Conservation (phyloP, 257 asterid genomes). For the Solanum appendiculatum region DNA sequence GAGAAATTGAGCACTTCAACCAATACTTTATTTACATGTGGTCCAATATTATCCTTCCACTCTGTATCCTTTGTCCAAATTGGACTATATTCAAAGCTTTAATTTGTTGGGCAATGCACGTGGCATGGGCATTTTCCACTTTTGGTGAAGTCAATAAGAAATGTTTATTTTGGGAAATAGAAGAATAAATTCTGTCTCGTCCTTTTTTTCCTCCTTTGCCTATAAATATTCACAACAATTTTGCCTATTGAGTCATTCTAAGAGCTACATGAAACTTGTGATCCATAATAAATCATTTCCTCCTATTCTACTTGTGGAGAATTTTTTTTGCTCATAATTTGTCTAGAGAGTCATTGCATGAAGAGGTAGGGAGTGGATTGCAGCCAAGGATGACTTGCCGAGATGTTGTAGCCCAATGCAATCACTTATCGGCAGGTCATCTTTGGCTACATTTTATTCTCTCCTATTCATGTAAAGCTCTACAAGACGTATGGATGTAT, state of each 20-base stretch:
- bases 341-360: slow-evolving; percentile 7
- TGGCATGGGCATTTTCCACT: slow-evolving; percentile 1
- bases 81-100: background rate
- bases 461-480: slow-evolving; percentile 7
- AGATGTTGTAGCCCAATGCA: background rate
- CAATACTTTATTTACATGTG: background rate
- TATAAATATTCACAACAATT: background rate
- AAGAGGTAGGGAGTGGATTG: background rate
- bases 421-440: background rate
- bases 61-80: background rate
- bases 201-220: background rate
- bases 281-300: background rate
- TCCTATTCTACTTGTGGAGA: background rate
- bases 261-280: background rate
- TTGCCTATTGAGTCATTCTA: background rate
- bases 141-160: background rate
- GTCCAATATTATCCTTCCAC: background rate
- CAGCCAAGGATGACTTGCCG: slow-evolving; percentile 20
- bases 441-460: slow-evolving; percentile 9
- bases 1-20: background rate
- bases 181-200: background rate
- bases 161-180: background rate
- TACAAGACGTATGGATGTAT: background rate
- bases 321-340: background rate
- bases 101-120: background rate